Evolutionary conservation across 768 basidiomycete genomes (phyloP).

Genomic region (Pulveroboletus sp.): DNA sequence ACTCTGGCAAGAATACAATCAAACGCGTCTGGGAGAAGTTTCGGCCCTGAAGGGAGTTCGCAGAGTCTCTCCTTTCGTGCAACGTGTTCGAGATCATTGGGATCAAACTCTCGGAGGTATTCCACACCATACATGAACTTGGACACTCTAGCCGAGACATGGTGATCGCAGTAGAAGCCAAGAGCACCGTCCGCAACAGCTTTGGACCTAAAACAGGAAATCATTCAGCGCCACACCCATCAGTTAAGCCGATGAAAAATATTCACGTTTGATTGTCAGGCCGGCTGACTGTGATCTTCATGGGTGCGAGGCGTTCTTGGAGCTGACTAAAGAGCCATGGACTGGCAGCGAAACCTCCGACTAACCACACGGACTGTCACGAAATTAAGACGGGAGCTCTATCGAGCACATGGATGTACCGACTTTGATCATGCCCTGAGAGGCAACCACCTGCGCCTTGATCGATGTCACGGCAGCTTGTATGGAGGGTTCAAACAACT

Average conservation of each 20-base stretch:
- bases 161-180: conserved; percentile 81
- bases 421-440: conserved; percentile 64
- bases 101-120: conserved; percentile 65
- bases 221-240: conserved; percentile 3
- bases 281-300: conserved; percentile 60
- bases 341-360: conserved; percentile 80
- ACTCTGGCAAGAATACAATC: conserved; percentile 75
- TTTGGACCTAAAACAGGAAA: conserved; percentile 55
- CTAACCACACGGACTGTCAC: conserved; percentile 73
- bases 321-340: conserved; percentile 77
- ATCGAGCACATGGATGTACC: neutral
- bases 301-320: conserved; percentile 58
- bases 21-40: conserved; percentile 76
- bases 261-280: conserved; percentile 77
- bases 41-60: conserved; percentile 74
- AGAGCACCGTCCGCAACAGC: conserved; percentile 82
- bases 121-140: conserved; percentile 83
- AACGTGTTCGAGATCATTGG: conserved; percentile 61
- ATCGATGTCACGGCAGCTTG: conserved; percentile 69
- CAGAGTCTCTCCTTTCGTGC: conserved; percentile 61
- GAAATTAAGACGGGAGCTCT: conserved; percentile 10
- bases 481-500: conserved; percentile 76
- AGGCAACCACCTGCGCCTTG: conserved; percentile 64
- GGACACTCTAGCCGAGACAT: conserved; percentile 77
- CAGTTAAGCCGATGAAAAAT: conserved; percentile 6